Base-by-base conservation (phyloP, 2,329 filamentous ascomycete species). In the Fusarium annulatum region DNA sequence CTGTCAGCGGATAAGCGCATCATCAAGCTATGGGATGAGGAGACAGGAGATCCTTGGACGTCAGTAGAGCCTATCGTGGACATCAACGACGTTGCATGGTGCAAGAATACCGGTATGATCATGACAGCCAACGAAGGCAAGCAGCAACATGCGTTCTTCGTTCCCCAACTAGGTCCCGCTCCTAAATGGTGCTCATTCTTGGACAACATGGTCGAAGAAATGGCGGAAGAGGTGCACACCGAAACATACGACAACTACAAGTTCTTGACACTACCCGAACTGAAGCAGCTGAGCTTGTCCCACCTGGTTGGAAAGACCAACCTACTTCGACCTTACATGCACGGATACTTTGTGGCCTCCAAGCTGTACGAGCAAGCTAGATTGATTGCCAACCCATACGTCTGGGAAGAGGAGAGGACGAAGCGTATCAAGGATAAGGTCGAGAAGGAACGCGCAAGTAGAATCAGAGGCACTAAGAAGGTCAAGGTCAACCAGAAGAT, bases 161-260 rank as follows among this genome's bases (percentile, higher is more conserved):
- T 98, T 59, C 96, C 96, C 5, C 94, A 97, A 79, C 89, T 98
- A 28, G 96, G 96, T 3, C 94, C 96, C 0, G 95, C 96, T 3
- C 97, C 96, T 2, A 94, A 91, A 79, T 99, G 96, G 96, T 98
- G 96, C 80, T 92, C 93, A 7, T 98, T 98, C 89, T 86, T 99
- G 71, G 97, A 99, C 84, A 98, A 97, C 79, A 90, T 99, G 79
- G 96, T 98, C 15, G 96, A 99, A 85, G 97, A 99, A 83, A 98
- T 99, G 94, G 96, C 96, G 14, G 96, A 98, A 80, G 90, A 92
- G 80, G 86, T 88, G 36, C 88, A 86, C 67, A 92, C 92, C 36
- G 92, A 96, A 77, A 94, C 96, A 15, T 99, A 99, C 86, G 96
- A 99, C 84, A 98, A 99, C 84, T 98, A 96, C 90, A 99, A 98